phyloP scores from a whole-genome alignment of 2,329 filamentous ascomycete species.

The Aspergillus sp. region DNA sequence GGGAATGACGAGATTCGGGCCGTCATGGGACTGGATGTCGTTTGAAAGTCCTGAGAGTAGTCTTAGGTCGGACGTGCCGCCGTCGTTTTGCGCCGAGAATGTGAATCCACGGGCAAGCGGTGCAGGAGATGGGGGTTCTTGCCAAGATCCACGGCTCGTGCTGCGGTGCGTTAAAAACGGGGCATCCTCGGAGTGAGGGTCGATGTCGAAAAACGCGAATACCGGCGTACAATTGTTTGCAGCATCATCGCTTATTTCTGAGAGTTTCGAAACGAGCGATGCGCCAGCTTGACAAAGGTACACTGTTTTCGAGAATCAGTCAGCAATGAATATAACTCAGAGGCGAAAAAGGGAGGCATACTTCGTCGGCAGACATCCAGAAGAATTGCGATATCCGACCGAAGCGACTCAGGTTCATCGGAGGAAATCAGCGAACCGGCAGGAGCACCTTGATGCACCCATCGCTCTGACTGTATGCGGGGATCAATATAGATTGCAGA shows the following conservation, averaged over 20 bases:
- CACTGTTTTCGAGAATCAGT: conserved; percentile 37
- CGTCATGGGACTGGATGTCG: conserved; percentile 52
- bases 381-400: conserved; percentile 50
- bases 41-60: conserved; percentile 50
- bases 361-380: conserved; percentile 55
- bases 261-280: conserved; percentile 54
- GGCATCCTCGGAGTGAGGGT: conserved; percentile 40
- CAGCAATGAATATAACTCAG: not conserved
- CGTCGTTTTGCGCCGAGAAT: conserved; percentile 44
- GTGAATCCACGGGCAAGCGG: conserved; percentile 41
- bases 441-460: conserved; percentile 39
- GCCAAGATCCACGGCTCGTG: conserved; percentile 30
- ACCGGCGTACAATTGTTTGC: conserved; percentile 52
- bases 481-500: conserved; percentile 49
- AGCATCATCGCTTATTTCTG: conserved; percentile 50
- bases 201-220: conserved; percentile 56
- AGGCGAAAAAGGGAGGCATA: conserved; percentile 31
- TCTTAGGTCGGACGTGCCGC: conserved; percentile 51
- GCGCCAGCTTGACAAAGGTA: conserved; percentile 54
- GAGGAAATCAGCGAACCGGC: conserved; percentile 29
- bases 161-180: conserved; percentile 31
- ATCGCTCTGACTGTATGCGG: conserved; percentile 45
- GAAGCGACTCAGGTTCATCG: conserved; percentile 46
- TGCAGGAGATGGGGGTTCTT: conserved; percentile 32
- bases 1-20: conserved; percentile 51